These are phyloP conservation scores for Albatrellus sp. DNA, from an alignment of 1,284 basidiomycete species.

Conservation along the genomic window DNA sequence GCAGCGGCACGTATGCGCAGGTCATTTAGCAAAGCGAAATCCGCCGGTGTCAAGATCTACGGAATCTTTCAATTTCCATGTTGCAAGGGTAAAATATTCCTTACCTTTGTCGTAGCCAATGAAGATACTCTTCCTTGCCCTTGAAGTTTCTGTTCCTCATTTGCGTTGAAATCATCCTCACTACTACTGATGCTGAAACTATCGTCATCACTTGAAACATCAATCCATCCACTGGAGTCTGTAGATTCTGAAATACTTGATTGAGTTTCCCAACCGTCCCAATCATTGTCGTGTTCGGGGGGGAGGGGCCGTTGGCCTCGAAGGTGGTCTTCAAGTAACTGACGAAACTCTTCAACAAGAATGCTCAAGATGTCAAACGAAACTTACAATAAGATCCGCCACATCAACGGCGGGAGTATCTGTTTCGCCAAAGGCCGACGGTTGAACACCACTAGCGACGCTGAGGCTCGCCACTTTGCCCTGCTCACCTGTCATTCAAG, in stretches of 20 bases:
- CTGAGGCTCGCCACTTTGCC: constrained; percentile 81
- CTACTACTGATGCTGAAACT: constrained; percentile 76
- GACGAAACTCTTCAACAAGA: constrained; percentile 4
- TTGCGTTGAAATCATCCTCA: constrained; percentile 59
- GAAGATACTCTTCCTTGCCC: constrained; percentile 33
- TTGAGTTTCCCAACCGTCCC: constrained; percentile 89
- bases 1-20: constrained; percentile 77
- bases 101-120: constrained; percentile 70
- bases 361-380: not conserved
- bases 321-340: constrained; percentile 86
- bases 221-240: constrained; percentile 73
- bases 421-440: constrained; percentile 73
- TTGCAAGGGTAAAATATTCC: constrained; percentile 5
- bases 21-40: constrained; percentile 90
- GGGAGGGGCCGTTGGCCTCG: constrained; percentile 36
- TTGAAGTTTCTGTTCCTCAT: constrained; percentile 20
- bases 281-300: constrained; percentile 65
- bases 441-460: constrained; percentile 45
- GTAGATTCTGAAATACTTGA: constrained; percentile 56
- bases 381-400: constrained; percentile 73
- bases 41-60: constrained; percentile 94
- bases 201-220: constrained; percentile 67
- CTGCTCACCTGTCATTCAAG: constrained; percentile 20
- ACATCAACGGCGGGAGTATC: constrained; percentile 74
- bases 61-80: not conserved